phyloP scores from a whole-genome alignment of 2,329 filamentous ascomycete genomes.

The Fusarium xylarioides region DNA sequence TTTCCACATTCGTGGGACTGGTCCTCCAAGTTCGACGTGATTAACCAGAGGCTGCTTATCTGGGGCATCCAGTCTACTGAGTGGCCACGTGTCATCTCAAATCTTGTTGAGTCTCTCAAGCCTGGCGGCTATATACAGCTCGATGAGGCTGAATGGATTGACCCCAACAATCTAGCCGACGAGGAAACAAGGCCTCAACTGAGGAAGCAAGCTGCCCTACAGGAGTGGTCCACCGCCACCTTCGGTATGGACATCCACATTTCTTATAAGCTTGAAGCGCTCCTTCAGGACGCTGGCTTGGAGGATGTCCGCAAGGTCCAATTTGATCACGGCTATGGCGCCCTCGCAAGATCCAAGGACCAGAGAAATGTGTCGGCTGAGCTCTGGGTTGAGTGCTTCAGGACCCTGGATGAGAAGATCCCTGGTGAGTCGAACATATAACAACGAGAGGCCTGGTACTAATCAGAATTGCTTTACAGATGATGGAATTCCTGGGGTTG shows the following conservation, averaged over 20 bases:
- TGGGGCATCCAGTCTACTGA: neutral
- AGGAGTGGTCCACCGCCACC: neutral
- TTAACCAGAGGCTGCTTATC: neutral
- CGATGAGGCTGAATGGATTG: neutral
- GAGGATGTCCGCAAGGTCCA: neutral
- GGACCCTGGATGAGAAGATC: neutral
- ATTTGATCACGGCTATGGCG: neutral
- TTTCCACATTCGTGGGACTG: neutral
- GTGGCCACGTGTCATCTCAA: neutral
- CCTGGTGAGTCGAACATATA: neutral
- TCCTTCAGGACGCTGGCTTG: neutral
- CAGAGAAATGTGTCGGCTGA: neutral
- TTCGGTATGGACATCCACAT: neutral
- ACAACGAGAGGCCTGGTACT: fast-evolving
- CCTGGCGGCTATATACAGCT: neutral
- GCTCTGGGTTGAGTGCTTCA: neutral
- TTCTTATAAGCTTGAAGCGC: neutral
- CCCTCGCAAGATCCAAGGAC: neutral
- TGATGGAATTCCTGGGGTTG: neutral
- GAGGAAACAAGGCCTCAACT: neutral
- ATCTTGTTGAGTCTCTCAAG: neutral
- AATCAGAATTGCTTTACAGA: neutral
- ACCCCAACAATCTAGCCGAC: neutral
- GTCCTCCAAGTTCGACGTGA: neutral
- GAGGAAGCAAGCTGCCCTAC: neutral